Conservation (phyloP, 2,329 filamentous ascomycete species). For the Talaromyces amestolkiae region DNA sequence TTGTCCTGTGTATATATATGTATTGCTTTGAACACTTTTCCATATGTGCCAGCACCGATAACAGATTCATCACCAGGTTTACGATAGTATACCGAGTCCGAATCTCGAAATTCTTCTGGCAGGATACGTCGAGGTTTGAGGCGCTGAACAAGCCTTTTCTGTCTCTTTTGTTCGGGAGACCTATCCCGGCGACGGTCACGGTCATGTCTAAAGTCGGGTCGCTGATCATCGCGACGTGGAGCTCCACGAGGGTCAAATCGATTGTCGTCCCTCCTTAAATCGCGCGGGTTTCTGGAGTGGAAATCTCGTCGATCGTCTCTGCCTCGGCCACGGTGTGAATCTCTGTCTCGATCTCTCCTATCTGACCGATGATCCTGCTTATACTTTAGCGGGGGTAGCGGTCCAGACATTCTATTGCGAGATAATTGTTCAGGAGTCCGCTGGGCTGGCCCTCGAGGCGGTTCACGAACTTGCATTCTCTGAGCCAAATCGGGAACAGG, state of each 20-base stretch:
- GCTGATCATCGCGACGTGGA: constrained; percentile 36
- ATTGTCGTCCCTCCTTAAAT: constrained; percentile 39
- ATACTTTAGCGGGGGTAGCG: constrained; percentile 35
- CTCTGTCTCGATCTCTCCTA: constrained; percentile 42
- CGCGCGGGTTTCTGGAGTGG: constrained; percentile 36
- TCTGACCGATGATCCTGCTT: constrained; percentile 43
- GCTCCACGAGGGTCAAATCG: constrained; percentile 43
- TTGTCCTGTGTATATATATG: constrained; percentile 73
- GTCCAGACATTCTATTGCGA: constrained; percentile 40
- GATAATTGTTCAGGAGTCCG: constrained; percentile 32
- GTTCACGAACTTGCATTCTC: constrained; percentile 45
- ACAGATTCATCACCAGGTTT: constrained; percentile 98
- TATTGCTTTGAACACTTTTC: constrained; percentile 89
- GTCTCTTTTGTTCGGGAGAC: constrained; percentile 53
- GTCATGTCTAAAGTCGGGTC: constrained; percentile 38
- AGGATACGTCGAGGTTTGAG: constrained; percentile 70
- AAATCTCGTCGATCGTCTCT: constrained; percentile 34
- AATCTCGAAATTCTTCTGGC: constrained; percentile 67
- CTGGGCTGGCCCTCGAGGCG: constrained; percentile 40
- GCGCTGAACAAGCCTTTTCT: constrained; percentile 67
- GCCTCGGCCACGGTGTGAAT: constrained; percentile 22
- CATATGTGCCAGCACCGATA: constrained; percentile 91
- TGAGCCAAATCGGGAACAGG: constrained; percentile 50
- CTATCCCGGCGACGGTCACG: constrained; percentile 41
- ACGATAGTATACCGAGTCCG: constrained; percentile 87